A percentile compares a stretch with the other conserved stretches of the same genome.
phyloP scores from a whole-genome alignment of 306 rosid genomes.

The Casuarina cunninghamiana region DNA sequence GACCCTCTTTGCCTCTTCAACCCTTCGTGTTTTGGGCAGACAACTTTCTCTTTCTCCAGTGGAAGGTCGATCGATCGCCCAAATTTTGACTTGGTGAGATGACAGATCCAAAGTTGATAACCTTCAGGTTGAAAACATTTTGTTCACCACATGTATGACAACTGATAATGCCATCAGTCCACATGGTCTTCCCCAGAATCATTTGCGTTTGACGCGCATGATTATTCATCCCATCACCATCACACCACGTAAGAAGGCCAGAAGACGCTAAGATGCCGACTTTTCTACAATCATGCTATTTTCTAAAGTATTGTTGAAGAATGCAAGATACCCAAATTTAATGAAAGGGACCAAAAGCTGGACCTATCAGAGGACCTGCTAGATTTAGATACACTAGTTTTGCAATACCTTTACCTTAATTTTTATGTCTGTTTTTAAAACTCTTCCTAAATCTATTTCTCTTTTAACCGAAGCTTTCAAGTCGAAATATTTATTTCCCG shows the following conservation, averaged over 20 bases:
- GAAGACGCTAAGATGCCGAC: constrained; percentile 7
- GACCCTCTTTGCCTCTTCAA: constrained; percentile 22
- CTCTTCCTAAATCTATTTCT: too few relatives aligned
- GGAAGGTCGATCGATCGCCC: constrained; percentile 18
- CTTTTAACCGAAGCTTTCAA: too few relatives aligned
- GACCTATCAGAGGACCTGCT: background rate
- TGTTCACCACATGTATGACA: constrained; percentile 36
- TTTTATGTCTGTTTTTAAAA: too few relatives aligned
- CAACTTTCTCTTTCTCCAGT: constrained; percentile 19
- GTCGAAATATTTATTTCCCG: too few relatives aligned
- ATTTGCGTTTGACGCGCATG: constrained; percentile 28
- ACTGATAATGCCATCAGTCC: constrained; percentile 25
- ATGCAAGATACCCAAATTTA: constrained; percentile 12
- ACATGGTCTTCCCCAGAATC: constrained; percentile 29
- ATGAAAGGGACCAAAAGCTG: constrained; percentile 19
- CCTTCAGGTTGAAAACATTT: constrained; percentile 28
- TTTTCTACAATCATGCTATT: too few relatives aligned
- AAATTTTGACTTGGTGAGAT: constrained; percentile 47
- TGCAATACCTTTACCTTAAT: too few relatives aligned
- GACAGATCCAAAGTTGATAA: constrained; percentile 31
- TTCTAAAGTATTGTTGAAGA: background rate
- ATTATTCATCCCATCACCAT: background rate
- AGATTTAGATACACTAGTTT: too few relatives aligned
- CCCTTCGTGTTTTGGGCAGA: constrained; percentile 35
- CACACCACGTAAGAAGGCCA: constrained; percentile 2